Base-by-base conservation (phyloP, 2,329 filamentous ascomycete genomes). In the Daldinia sp. region DNA sequence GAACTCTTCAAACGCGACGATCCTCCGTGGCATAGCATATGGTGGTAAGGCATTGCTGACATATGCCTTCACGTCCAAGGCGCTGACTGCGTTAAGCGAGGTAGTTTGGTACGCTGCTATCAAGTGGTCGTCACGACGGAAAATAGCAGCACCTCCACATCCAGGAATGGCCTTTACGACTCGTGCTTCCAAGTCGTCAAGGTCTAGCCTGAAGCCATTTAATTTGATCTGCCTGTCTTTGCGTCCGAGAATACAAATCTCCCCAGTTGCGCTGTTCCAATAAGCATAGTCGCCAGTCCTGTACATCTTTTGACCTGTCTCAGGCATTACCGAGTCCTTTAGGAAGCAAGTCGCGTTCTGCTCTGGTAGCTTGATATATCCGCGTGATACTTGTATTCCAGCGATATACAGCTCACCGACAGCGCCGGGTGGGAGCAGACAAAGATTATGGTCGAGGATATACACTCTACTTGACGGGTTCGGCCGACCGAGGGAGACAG, bases 371-470 rank as follows among this genome's bases (percentile, higher is more conserved):
- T 74, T 74, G 13, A 83, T 64, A 68, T 86, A 86, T 2, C 82
- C 82, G 2, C 30, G 48, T 0, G 80, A 63, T 1, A 85, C 78
- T 63, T 85, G 83, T 0, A 83, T 74, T 3, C 83, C 83, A 1
- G 82, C 79, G 2, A 82, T 68, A 59, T 77, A 81, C 4, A 85
- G 78, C 63, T 84, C 78, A 0, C 83, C 83, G 23, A 81, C 72
- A 0, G 76, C 75, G 0, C 81, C 82, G 0, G 65, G 72, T 5
- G 4, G 79, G 80, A 0, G 72, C 6, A 50, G 12, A 28, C 26
- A 15, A n/a, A 50, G 46, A 50, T 6, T 50, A 30, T 13, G 46
- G n/a, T 50, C 46, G 15, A 50, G 46, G 6, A 50, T 50, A 6
- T 50, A 50, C 5, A 50, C 46, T 28, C 46, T 50, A 4, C 46